Evolutionary conservation across 2,329 filamentous ascomycete species (phyloP), one percentile per base, ranked within the genome.

Genomic region (Parastagonospora nodorum): DNA sequence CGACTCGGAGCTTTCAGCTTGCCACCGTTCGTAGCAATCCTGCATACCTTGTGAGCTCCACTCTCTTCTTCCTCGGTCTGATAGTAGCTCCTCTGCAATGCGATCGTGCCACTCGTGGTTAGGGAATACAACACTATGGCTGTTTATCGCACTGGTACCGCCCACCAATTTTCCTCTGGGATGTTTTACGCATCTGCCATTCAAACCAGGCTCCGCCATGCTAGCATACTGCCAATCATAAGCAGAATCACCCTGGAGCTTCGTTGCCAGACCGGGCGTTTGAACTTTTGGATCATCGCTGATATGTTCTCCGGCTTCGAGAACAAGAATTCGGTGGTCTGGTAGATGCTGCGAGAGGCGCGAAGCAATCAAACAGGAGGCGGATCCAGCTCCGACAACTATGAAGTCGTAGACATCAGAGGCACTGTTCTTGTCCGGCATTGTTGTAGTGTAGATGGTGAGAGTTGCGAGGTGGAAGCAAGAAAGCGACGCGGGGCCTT

Each of bases 101-200:
- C 55, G 55, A 41, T 63, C 55, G 15, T 63, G 58, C 55, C 55
- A 63, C 29, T 63, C 58, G 14, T 46, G 28, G 14, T 56, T 61
- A 4, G 58, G 58, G 27, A 56, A 63, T 2, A 63, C 55, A 15
- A 60, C 52, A 24, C 58, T 63, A 9, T 61, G 60, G 33, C 55
- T 59, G 32, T 63, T 63, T 19, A 61, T 63, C 15, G 58, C 58
- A 52, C 58, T 61, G 24, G 43, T 61, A 15, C 55, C 60, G 6
- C 60, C 58, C 2, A 60, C 53, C 31, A 61, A 19, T 35, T 55
- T 63, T 10, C 58, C 58, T 40, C 58, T 57, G 32, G 56, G 58
- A 42, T 58, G 60, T 30, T 59, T 56, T 19, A 63, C 37, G 2
- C 19, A 55, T 19, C 51, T 60, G 6, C 42, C 31, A 15, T 56